Conservation (phyloP, 805 yeast species). For the Candida chauliodis region DNA sequence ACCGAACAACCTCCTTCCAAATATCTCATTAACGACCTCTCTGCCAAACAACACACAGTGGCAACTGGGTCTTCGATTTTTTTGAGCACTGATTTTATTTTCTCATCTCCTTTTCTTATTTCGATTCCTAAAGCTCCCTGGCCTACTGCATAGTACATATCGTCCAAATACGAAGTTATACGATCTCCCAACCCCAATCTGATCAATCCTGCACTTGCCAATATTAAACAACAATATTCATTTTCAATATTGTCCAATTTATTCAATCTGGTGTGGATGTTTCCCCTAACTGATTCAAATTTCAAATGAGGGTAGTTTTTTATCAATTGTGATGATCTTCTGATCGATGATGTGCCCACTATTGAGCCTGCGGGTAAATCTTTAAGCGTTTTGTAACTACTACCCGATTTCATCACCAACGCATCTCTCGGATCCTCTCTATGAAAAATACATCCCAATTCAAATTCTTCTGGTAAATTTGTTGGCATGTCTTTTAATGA, state of each 20-base stretch:
- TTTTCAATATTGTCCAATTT: conserved; percentile 70
- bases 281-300: conserved; percentile 85
- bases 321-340: conserved; percentile 88
- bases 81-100: conserved; percentile 55
- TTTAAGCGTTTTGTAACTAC: conserved; percentile 57
- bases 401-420: conserved; percentile 64
- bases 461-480: conserved; percentile 81
- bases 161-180: conserved; percentile 69
- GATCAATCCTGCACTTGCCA: conserved; percentile 89
- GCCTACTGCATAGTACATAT: conserved; percentile 96
- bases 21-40: conserved; percentile 79
- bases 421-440: conserved; percentile 96
- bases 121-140: conserved; percentile 97
- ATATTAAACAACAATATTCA: conserved; percentile 58
- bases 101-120: conserved; percentile 66
- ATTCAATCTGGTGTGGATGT: conserved; percentile 66
- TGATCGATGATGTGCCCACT: conserved; percentile 92
- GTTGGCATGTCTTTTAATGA: conserved; percentile 94
- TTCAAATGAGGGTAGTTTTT: conserved; percentile 71
- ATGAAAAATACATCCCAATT: conserved; percentile 78
- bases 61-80: conserved; percentile 65
- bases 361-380: conserved; percentile 84
- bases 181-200: conserved; percentile 71
- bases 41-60: conserved; percentile 78
- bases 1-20: conserved; percentile 98